Base-by-base conservation (phyloP, 192 early-diverging fungal genomes). In the Backusella macrospora region DNA sequence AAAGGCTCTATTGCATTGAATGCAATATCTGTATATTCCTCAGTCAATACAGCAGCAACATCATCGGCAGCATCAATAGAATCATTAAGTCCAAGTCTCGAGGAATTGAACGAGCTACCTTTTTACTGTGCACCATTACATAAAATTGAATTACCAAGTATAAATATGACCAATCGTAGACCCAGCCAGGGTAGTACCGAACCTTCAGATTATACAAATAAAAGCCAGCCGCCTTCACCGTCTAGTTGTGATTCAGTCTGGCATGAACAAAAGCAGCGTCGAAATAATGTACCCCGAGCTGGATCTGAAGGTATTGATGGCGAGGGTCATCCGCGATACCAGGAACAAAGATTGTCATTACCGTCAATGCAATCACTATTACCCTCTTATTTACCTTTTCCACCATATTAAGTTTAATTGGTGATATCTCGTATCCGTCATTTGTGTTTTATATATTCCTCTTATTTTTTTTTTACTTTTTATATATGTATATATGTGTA, bases 61-160 rank as follows among this genome's bases (percentile, higher is more conserved):
- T 9, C 16, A 55, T 4, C 9, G 15, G 49, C 40, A 43, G 9
- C 48, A 39, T 15, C 5, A 6, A n/a, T 16, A 37, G 1, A n/a
- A 14, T 5, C 52, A 71, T 23, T 3, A 62, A 18, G 12, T 6
- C 7, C 6, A 34, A 37, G 46, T 5, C 21, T 5, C 14, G n/a
- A 39, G 16, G 26, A 39, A 37, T 15, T 46, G 15, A 44, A 23
- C 15, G 72, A 64, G n/a, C 34, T 74, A 16, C 73, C 73, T 5
- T 74, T 74, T 16, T 74, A 74, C 37, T 47, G 44, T 13, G 73
- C 73, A 9, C 73, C 73, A 14, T 38, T 39, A 14, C 73, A 67
- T 13, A 74, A 74, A 40, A 74, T 74, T n/a, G 73, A 74, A 29
- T 42, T 74, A 21, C 73, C 73, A 37, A 40, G 43, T 14, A 43